phyloP scores from a whole-genome alignment of 1,284 basidiomycete species.

The Trichosporon coremiiforme region DNA sequence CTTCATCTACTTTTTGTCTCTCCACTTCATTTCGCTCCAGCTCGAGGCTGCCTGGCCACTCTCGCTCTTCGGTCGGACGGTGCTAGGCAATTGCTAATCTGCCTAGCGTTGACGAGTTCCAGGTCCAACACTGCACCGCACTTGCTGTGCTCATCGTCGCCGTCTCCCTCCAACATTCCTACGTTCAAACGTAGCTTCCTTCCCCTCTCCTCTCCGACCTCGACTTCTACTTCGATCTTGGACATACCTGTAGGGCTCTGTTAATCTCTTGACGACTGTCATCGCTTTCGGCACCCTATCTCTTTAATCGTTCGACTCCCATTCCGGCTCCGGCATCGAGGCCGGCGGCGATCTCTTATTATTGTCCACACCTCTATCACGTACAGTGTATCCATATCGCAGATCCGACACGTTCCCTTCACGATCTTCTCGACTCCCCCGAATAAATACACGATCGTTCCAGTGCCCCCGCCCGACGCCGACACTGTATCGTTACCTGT shows the following conservation, averaged over 20 bases:
- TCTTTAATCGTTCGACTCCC: constrained; percentile 1
- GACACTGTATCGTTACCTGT: constrained; percentile 12
- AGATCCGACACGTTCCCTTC: neutral
- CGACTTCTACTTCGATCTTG: neutral
- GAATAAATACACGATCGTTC: neutral
- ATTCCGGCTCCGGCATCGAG: constrained; percentile 14
- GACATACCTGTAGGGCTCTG: neutral
- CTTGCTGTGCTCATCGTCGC: neutral
- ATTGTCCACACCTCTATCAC: neutral
- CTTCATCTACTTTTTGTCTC: neutral
- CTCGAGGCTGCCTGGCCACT: neutral
- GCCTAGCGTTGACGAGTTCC: neutral
- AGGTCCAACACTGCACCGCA: neutral
- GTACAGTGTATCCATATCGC: neutral
- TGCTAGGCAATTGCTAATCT: neutral
- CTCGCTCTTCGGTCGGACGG: constrained; percentile 3
- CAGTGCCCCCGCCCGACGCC: neutral
- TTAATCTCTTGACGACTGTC: neutral
- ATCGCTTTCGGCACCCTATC: neutral
- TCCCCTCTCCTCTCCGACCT: constrained; percentile 1
- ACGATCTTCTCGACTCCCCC: constrained; percentile 10
- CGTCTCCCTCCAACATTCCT: neutral
- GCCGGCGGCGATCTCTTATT: constrained; percentile 13
- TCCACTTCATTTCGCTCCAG: neutral
- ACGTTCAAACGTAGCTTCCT: neutral